These are phyloP conservation scores for Fagus sylvatica DNA, from an alignment of 306 rosid genomes.

Conservation along the genomic window DNA sequence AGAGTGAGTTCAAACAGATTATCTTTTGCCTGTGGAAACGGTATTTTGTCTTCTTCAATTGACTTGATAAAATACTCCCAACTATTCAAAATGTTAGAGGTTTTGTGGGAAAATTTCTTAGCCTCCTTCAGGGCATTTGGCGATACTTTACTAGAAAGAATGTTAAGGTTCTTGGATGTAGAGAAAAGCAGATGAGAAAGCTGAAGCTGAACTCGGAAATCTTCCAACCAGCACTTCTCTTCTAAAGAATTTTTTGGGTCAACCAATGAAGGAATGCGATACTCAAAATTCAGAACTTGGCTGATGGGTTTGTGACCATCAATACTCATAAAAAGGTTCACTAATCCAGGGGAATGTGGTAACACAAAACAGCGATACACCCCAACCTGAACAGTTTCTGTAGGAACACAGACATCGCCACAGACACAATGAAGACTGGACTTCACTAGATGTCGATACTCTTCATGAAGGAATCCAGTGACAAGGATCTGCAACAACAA, in stretches of 20 bases:
- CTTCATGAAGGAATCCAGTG: constrained; percentile 66
- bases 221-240: constrained; percentile 51
- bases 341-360: constrained; percentile 59
- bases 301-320: constrained; percentile 89
- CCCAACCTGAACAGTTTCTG: constrained; percentile 77
- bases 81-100: constrained; percentile 52
- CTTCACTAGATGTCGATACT: constrained; percentile 56
- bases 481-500: constrained; percentile 69
- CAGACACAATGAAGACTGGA: constrained; percentile 65
- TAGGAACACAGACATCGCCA: constrained; percentile 62
- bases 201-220: constrained; percentile 67
- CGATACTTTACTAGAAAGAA: constrained; percentile 54
- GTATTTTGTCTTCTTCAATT: constrained; percentile 43
- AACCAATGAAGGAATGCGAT: constrained; percentile 55
- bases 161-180: constrained; percentile 56
- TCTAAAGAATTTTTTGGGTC: constrained; percentile 44
- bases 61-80: constrained; percentile 64
- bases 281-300: constrained; percentile 79
- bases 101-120: constrained; percentile 57
- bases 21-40: constrained; percentile 70
- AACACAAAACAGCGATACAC: constrained; percentile 77
- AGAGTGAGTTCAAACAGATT: constrained; percentile 55
- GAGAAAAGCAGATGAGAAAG: constrained; percentile 71
- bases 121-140: constrained; percentile 58
- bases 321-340: constrained; percentile 67